A percentile compares a stretch with the other conserved stretches of the same genome.
Conservation (phyloP, 148 eudicot species). For the Pharnaceum exiguum region DNA sequence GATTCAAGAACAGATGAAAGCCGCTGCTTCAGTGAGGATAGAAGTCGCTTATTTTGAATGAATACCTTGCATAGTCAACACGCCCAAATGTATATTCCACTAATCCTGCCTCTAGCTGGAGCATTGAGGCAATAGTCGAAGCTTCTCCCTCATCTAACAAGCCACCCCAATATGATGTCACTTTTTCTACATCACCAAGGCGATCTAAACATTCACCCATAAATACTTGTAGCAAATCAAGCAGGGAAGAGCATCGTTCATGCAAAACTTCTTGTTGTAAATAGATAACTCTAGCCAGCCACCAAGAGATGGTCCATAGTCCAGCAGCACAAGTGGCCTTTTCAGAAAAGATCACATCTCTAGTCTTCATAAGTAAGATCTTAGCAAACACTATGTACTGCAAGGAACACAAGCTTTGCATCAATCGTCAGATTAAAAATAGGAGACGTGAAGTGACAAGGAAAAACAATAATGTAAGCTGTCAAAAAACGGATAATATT, state of each 20-base stretch:
- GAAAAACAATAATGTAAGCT: not conserved
- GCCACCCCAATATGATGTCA: conserved; percentile 59
- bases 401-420: conserved; percentile 12
- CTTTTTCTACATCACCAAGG: conserved; percentile 54
- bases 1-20: too few relatives aligned
- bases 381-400: conserved; percentile 81
- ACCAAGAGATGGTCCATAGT: conserved; percentile 68
- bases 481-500: not conserved
- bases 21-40: too few relatives aligned
- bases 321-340: conserved; percentile 27
- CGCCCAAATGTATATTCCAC: conserved; percentile 71
- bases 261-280: conserved; percentile 76
- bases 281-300: conserved; percentile 71
- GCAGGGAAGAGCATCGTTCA: conserved; percentile 66
- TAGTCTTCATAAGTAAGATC: conserved; percentile 57
- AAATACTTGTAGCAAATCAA: conserved; percentile 71
- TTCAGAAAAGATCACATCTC: conserved; percentile 49
- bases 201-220: conserved; percentile 41
- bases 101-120: conserved; percentile 76
- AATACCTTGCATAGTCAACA: conserved; percentile 64
- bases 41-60: not conserved
- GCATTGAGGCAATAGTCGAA: conserved; percentile 50
- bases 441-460: not conserved
- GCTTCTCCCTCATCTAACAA: conserved; percentile 48
- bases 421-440: not conserved